Evolutionary conservation across 768 basidiomycete genomes (phyloP).

Genomic region (Mycena leptocephala): DNA sequence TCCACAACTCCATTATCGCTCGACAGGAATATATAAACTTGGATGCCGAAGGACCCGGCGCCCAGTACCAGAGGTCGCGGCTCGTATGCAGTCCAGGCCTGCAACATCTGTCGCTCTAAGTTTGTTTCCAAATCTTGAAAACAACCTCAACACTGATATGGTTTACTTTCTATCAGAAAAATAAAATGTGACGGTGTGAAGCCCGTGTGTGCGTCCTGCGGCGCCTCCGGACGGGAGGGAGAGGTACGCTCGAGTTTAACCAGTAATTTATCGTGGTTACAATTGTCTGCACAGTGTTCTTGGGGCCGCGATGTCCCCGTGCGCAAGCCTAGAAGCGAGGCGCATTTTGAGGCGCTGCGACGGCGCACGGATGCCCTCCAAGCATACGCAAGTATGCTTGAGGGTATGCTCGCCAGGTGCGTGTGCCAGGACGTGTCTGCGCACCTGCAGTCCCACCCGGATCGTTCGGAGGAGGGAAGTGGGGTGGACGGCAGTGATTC

Average conservation of each 20-base stretch:
- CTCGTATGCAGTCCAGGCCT: neutral
- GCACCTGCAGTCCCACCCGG: conserved; percentile 9
- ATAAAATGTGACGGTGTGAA: conserved; percentile 31
- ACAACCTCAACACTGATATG: neutral
- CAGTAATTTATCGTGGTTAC: neutral
- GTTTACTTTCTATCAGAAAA: conserved; percentile 7
- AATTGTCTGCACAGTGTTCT: neutral
- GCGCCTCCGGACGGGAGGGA: conserved; percentile 1
- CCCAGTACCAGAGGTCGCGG: too few species aligned
- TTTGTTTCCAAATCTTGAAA: too few species aligned
- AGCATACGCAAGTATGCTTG: conserved; percentile 11
- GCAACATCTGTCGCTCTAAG: conserved; percentile 5
- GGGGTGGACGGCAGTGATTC: neutral
- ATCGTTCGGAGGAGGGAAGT: neutral
- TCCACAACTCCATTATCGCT: too few species aligned
- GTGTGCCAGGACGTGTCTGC: conserved; percentile 30
- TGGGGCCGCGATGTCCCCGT: too few species aligned
- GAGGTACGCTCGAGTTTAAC: conserved; percentile 15
- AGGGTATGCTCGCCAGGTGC: conserved; percentile 19
- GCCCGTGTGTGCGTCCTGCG: conserved; percentile 28
- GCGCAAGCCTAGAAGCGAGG: neutral
- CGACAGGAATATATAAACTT: too few species aligned
- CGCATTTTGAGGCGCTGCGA: conserved; percentile 35
- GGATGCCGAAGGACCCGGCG: too few species aligned
- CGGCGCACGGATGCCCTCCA: conserved; percentile 32